A percentile compares a stretch with the other conserved stretches of the same genome.
Conservation (phyloP, 2,329 filamentous ascomycete genomes). For the Alternaria novae-zelandiae region DNA sequence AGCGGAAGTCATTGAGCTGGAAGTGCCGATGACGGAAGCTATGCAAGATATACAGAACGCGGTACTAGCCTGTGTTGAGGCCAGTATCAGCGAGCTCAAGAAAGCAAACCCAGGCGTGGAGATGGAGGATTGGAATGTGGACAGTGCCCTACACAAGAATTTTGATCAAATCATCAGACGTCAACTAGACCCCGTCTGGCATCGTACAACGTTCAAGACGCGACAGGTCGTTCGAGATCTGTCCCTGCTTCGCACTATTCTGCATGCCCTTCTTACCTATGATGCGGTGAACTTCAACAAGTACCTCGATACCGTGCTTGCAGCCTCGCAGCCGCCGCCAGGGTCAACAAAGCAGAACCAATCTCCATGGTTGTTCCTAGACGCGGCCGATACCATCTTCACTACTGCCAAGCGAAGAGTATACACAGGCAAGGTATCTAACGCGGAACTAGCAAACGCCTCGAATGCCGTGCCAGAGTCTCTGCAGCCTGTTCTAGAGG, state of each 20-base stretch:
- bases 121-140: slow-evolving; percentile 96
- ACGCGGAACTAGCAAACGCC: slow-evolving; percentile 58
- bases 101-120: slow-evolving; percentile 89
- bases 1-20: slow-evolving; percentile 95
- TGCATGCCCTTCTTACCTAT: slow-evolving; percentile 81
- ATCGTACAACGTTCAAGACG: slow-evolving; percentile 92
- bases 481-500: slow-evolving; percentile 83
- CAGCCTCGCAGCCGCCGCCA: slow-evolving; percentile 85
- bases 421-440: slow-evolving; percentile 75
- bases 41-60: slow-evolving; percentile 96
- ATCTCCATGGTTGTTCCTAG: slow-evolving; percentile 94
- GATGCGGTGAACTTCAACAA: slow-evolving; percentile 92
- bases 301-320: slow-evolving; percentile 91
- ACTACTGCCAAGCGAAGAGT: slow-evolving; percentile 87
- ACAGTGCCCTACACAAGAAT: slow-evolving; percentile 88
- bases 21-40: slow-evolving; percentile 91
- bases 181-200: slow-evolving; percentile 96
- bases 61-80: slow-evolving; percentile 93
- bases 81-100: slow-evolving; percentile 90
- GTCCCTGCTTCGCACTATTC: slow-evolving; percentile 78
- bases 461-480: slow-evolving; percentile 62
- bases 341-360: slow-evolving; percentile 87
- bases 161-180: slow-evolving; percentile 89
- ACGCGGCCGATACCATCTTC: slow-evolving; percentile 93
- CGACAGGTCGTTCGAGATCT: slow-evolving; percentile 93